A percentile compares a stretch with the other conserved stretches of the same genome.
Evolutionary conservation across 441 rosid genomes (phyloP).

Genomic region (Mallotus repandus): DNA sequence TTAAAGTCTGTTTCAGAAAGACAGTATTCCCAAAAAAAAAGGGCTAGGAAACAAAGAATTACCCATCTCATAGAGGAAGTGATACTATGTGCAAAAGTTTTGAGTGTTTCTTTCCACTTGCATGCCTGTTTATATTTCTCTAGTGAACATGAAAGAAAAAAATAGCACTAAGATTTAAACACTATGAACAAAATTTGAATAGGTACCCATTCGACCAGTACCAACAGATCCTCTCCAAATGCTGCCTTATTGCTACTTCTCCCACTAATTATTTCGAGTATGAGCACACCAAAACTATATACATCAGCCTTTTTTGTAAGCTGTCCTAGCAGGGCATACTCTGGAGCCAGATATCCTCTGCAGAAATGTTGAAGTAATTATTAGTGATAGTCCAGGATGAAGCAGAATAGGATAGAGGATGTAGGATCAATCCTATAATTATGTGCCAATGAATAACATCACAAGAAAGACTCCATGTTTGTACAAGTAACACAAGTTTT

Average conservation of each 20-base stretch:
- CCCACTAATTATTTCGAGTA: conserved; percentile 89
- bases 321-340: conserved; percentile 84
- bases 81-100: too few relatives aligned
- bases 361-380: conserved; percentile 10
- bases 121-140: not conserved
- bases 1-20: too few relatives aligned
- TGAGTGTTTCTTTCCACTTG: too few relatives aligned
- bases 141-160: not conserved
- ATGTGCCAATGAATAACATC: not conserved
- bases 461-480: not conserved
- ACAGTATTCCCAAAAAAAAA: too few relatives aligned
- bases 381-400: not conserved
- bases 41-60: too few relatives aligned
- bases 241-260: conserved; percentile 81
- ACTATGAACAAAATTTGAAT: conserved; percentile 19
- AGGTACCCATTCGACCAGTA: conserved; percentile 91
- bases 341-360: conserved; percentile 98
- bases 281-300: conserved; percentile 84
- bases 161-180: not conserved
- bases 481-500: not conserved
- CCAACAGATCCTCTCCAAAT: conserved; percentile 64
- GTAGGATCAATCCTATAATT: conserved; percentile 1
- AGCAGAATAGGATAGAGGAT: not conserved
- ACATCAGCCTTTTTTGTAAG: conserved; percentile 92
- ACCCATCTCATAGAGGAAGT: too few relatives aligned